Percentiles rank a stretch among this genome's conserved stretches.
Evolutionary conservation across 2,329 filamentous ascomycete species (phyloP).

Genomic region (Cercospora sojina): DNA sequence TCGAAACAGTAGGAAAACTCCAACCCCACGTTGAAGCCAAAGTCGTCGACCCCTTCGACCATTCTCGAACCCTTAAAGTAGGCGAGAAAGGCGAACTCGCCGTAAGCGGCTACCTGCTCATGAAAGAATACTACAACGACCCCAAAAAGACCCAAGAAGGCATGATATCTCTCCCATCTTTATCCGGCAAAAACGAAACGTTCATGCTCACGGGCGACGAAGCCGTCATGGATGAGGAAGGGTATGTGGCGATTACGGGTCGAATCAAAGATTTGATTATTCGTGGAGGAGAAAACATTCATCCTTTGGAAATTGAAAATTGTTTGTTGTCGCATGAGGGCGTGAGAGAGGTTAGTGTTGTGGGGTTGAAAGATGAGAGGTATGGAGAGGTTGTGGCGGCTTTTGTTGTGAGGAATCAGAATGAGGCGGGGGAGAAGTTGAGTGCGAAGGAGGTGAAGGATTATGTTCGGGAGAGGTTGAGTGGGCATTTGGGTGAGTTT

Average conservation of each 20-base stretch:
- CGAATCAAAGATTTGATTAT: slow-evolving; percentile 96
- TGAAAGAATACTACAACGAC: slow-evolving; percentile 89
- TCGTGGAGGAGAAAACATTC: slow-evolving; percentile 91
- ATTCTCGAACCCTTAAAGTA: slow-evolving; percentile 58
- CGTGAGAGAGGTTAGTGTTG: slow-evolving; percentile 75
- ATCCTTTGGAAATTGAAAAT: slow-evolving; percentile 90
- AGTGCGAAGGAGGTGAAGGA: slow-evolving; percentile 60
- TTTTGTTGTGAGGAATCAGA: slow-evolving; percentile 64
- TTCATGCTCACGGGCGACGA: slow-evolving; percentile 97
- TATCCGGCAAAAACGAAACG: slow-evolving; percentile 56
- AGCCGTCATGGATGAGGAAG: slow-evolving; percentile 76
- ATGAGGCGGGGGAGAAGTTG: slow-evolving; percentile 42
- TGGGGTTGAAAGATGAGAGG: slow-evolving; percentile 75
- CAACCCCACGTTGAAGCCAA: slow-evolving; percentile 80
- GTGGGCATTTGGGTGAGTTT: slow-evolving; percentile 65
- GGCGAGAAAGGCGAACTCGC: slow-evolving; percentile 76
- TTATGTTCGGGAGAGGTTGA: slow-evolving; percentile 71
- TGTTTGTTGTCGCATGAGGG: slow-evolving; percentile 71
- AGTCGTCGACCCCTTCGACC: slow-evolving; percentile 69
- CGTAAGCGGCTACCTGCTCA: slow-evolving; percentile 79
- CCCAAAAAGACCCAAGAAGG: slow-evolving; percentile 67
- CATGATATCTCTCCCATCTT: slow-evolving; percentile 52
- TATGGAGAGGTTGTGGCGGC: slow-evolving; percentile 87
- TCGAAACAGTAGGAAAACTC: slow-evolving; percentile 72
- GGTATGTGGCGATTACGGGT: slow-evolving; percentile 85